phyloP scores from a whole-genome alignment of 2,329 filamentous ascomycete genomes.

The Leptographium flavum region DNA sequence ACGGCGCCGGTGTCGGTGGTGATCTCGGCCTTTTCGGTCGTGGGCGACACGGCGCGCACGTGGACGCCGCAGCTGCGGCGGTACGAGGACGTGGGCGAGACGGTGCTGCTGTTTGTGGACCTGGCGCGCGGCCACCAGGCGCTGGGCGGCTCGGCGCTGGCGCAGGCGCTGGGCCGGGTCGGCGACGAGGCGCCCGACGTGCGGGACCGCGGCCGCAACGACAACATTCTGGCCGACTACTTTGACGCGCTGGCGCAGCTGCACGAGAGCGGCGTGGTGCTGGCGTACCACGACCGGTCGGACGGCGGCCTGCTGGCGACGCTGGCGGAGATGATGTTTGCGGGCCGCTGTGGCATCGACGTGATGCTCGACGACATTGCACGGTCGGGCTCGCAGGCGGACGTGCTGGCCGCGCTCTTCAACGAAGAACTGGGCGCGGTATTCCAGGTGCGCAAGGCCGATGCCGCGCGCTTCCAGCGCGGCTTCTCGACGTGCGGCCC shows the following conservation, averaged over 20 bases:
- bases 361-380: constrained; percentile 65
- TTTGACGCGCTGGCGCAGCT: constrained; percentile 68
- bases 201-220: constrained; percentile 34
- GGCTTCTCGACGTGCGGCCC: constrained; percentile 87
- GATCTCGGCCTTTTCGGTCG: constrained; percentile 79
- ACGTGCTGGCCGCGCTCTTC: constrained; percentile 69
- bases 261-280: constrained; percentile 48
- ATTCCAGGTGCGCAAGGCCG: constrained; percentile 79
- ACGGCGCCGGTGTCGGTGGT: constrained; percentile 85
- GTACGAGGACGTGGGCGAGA: constrained; percentile 77
- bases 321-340: constrained; percentile 95
- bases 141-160: constrained; percentile 80
- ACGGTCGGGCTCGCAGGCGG: constrained; percentile 44
- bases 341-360: constrained; percentile 77
- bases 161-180: constrained; percentile 76
- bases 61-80: constrained; percentile 87
- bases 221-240: constrained; percentile 47
- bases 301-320: constrained; percentile 89
- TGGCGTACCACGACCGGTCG: constrained; percentile 89
- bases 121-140: constrained; percentile 68
- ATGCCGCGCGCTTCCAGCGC: constrained; percentile 73
- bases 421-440: constrained; percentile 93
- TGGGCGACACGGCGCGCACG: constrained; percentile 68
- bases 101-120: constrained; percentile 80
- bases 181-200: constrained; percentile 80